phyloP scores from a whole-genome alignment of 768 basidiomycete species.

The Phaffia tasmanica region DNA sequence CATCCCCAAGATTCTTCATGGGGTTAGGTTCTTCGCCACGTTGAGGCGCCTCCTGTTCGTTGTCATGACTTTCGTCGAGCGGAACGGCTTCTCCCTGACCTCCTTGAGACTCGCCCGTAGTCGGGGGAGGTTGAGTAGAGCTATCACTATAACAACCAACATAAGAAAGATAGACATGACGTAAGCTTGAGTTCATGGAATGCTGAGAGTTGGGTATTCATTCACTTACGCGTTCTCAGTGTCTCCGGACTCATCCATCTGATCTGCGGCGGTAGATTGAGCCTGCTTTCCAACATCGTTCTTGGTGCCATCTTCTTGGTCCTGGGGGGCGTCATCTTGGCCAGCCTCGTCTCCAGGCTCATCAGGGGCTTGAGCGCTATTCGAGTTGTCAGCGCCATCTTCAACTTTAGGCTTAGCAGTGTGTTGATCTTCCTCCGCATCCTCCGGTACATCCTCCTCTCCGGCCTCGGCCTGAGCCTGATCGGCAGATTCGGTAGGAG shows the following conservation, averaged over 20 bases:
- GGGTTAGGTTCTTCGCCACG: constrained; percentile 24
- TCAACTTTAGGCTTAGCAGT: constrained; percentile 24
- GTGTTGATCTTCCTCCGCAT: constrained; percentile 33
- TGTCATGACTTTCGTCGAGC: constrained; percentile 11
- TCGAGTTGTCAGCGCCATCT: constrained; percentile 28
- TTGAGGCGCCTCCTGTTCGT: constrained; percentile 9
- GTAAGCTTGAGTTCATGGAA: background rate
- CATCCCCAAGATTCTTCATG: constrained; percentile 66
- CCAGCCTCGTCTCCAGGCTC: constrained; percentile 29
- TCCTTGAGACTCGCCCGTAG: constrained; percentile 21
- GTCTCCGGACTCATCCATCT: constrained; percentile 21
- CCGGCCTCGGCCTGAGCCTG: constrained; percentile 33
- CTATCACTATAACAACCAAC: constrained; percentile 2
- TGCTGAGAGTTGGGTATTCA: background rate
- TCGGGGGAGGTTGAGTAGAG: constrained; percentile 20
- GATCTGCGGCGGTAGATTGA: constrained; percentile 16
- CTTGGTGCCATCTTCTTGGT: constrained; percentile 25
- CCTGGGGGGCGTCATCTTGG: constrained; percentile 24
- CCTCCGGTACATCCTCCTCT: constrained; percentile 40
- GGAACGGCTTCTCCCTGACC: constrained; percentile 25
- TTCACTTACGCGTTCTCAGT: constrained; percentile 22
- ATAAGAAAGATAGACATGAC: background rate
- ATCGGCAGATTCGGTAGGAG: constrained; percentile 32
- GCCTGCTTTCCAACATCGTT: constrained; percentile 26
- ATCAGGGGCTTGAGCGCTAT: constrained; percentile 20